Evolutionary conservation across 306 rosid species (phyloP).

Genomic region (Elaeagnus macrophylla): DNA sequence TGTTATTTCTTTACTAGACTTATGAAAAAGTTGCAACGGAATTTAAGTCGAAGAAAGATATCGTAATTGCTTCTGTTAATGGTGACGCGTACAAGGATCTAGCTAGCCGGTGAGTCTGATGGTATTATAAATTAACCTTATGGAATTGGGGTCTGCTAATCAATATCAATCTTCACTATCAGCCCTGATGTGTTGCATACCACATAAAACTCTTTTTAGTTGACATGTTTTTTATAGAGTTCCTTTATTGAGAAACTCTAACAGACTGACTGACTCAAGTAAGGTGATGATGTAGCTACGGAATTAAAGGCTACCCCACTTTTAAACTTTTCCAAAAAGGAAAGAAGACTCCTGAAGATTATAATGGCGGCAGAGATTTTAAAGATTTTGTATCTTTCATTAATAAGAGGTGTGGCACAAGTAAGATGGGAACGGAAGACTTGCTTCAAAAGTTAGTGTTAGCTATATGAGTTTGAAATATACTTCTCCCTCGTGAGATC

Average conservation of each 20-base stretch:
- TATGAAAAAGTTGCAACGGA: slow-evolving; percentile 82
- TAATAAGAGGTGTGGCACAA: slow-evolving; percentile 65
- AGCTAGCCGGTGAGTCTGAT: slow-evolving; percentile 62
- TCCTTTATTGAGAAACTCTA: too few species aligned
- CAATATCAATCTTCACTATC: too few species aligned
- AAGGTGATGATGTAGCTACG: slow-evolving; percentile 47
- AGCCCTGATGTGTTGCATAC: too few species aligned
- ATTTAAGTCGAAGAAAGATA: slow-evolving; percentile 53
- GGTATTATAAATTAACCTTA: too few species aligned
- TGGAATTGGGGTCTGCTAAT: too few species aligned
- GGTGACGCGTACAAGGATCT: slow-evolving; percentile 63
- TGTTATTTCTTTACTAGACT: slow-evolving; percentile 30
- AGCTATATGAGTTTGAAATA: too few species aligned
- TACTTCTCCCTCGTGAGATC: too few species aligned
- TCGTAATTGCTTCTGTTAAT: slow-evolving; percentile 66
- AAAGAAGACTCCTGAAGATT: slow-evolving; percentile 78
- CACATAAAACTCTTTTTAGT: too few species aligned
- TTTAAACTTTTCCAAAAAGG: slow-evolving; percentile 68
- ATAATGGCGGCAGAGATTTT: slow-evolving; percentile 60
- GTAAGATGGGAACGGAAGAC: slow-evolving; percentile 67
- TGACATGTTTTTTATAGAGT: too few species aligned
- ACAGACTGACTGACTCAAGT: slow-evolving; percentile 17
- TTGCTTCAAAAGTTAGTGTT: slow-evolving; percentile 48
- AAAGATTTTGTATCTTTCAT: slow-evolving; percentile 64
- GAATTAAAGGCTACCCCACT: slow-evolving; percentile 63